Conservation (phyloP, 805 yeast species). For the Metschnikowia bowlesiae region DNA sequence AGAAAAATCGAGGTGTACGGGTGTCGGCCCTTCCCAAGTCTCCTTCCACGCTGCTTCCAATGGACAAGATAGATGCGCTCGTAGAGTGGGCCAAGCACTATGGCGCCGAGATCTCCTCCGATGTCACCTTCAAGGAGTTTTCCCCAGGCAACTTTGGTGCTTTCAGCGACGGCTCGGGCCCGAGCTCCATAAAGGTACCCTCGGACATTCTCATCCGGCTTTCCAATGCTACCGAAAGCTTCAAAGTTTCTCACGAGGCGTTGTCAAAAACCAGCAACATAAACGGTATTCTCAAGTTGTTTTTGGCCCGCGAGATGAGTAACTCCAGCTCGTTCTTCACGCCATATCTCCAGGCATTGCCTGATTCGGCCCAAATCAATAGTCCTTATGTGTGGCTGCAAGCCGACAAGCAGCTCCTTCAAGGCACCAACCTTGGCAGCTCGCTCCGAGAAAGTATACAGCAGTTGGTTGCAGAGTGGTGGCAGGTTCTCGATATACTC, state of each 20-base stretch:
- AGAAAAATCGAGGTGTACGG: background rate
- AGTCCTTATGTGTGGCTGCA: slow-evolving; percentile 66
- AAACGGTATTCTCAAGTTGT: slow-evolving; percentile 34
- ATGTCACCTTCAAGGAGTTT: slow-evolving; percentile 22
- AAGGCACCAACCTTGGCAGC: slow-evolving; percentile 67
- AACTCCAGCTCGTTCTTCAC: slow-evolving; percentile 18
- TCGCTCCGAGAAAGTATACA: slow-evolving; percentile 46
- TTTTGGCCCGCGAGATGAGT: slow-evolving; percentile 28
- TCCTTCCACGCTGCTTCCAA: background rate
- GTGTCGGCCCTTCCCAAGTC: background rate
- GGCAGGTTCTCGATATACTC: slow-evolving; percentile 29
- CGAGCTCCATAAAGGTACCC: slow-evolving; percentile 10
- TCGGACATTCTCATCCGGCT: slow-evolving; percentile 16
- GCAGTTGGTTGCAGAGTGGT: slow-evolving; percentile 59
- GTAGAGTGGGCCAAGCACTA: slow-evolving; percentile 29
- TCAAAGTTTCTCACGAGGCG: slow-evolving; percentile 11
- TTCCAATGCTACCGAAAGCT: slow-evolving; percentile 22
- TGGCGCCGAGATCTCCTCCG: slow-evolving; percentile 26
- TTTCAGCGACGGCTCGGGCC: slow-evolving; percentile 9
- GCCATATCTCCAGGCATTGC: slow-evolving; percentile 32
- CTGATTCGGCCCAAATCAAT: slow-evolving; percentile 38
- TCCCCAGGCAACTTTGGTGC: slow-evolving; percentile 26
- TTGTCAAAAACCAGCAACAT: slow-evolving; percentile 16
- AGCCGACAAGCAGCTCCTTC: slow-evolving; percentile 46
- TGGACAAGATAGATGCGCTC: slow-evolving; percentile 14